A percentile compares a stretch with the other conserved stretches of the same genome.
Evolutionary conservation across 2,329 filamentous ascomycete genomes (phyloP).

Genomic region (Fusarium proliferatum): DNA sequence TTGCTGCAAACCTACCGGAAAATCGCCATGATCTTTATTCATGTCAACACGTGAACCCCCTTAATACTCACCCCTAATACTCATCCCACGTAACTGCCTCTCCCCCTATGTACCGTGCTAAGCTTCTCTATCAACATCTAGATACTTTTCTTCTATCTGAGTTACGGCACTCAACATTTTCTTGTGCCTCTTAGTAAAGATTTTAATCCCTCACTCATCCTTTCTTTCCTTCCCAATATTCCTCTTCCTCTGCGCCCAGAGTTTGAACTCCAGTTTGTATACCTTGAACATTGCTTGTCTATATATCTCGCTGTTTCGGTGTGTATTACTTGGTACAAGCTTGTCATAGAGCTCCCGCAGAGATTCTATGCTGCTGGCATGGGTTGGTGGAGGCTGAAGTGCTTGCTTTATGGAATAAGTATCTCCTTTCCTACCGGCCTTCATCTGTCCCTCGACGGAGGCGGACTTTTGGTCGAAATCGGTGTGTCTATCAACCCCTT

Average conservation of each 20-base stretch:
- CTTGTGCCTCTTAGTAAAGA: neutral
- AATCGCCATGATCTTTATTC: neutral
- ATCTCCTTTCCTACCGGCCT: neutral
- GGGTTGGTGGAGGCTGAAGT: neutral
- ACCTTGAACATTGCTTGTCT: neutral
- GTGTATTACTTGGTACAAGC: neutral
- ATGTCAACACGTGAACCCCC: neutral
- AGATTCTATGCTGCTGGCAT: neutral
- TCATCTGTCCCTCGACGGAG: neutral
- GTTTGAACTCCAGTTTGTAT: slow-evolving; percentile 72
- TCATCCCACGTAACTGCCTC: neutral
- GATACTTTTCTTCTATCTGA: neutral
- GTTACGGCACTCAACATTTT: neutral
- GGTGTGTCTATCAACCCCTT: neutral
- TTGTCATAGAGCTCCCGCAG: neutral
- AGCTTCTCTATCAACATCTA: neutral
- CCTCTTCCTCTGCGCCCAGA: slow-evolving; percentile 62
- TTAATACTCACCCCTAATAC: too few relatives aligned
- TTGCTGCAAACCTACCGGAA: neutral
- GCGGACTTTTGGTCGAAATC: neutral
- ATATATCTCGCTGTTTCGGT: too few relatives aligned
- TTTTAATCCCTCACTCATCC: neutral
- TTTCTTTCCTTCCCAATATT: neutral
- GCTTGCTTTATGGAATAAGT: neutral
- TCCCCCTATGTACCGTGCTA: neutral